phyloP scores from a whole-genome alignment of 1,284 basidiomycete genomes.

The Ceratobasidium sp. region DNA sequence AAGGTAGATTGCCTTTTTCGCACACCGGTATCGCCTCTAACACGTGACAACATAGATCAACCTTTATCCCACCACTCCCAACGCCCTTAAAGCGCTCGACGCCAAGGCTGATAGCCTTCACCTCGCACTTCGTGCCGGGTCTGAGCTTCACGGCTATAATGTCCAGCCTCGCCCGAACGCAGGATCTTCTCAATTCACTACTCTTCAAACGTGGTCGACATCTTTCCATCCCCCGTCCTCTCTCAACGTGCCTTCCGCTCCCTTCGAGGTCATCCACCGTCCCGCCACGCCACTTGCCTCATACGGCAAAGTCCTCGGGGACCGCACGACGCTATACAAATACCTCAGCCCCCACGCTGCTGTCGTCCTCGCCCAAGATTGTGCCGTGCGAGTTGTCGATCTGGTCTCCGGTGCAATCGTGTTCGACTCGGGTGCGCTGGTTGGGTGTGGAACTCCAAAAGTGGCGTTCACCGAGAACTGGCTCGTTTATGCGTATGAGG shows the following conservation, averaged over 20 bases:
- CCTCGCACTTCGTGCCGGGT: slow-evolving; percentile 68
- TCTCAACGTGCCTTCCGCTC: slow-evolving; percentile 71
- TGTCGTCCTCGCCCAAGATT: slow-evolving; percentile 70
- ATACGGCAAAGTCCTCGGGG: slow-evolving; percentile 85
- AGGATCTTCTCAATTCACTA: neutral
- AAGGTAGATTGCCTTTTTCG: slow-evolving; percentile 63
- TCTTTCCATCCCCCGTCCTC: slow-evolving; percentile 56
- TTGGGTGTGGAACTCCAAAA: slow-evolving; percentile 57
- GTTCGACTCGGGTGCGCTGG: slow-evolving; percentile 72
- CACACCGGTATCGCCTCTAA: slow-evolving; percentile 45
- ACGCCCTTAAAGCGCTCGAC: slow-evolving; percentile 61
- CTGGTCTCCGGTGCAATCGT: slow-evolving; percentile 81
- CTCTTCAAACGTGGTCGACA: slow-evolving; percentile 32
- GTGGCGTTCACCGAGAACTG: slow-evolving; percentile 90
- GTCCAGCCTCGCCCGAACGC: neutral
- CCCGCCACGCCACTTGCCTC: slow-evolving; percentile 74
- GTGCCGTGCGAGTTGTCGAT: slow-evolving; percentile 84
- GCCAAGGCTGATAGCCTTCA: slow-evolving; percentile 61
- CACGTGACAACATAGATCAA: slow-evolving; percentile 61
- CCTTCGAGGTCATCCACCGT: slow-evolving; percentile 54
- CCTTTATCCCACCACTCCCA: slow-evolving; percentile 69
- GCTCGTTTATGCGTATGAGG: slow-evolving; percentile 87
- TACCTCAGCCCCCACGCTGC: slow-evolving; percentile 90
- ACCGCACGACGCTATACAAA: slow-evolving; percentile 93
- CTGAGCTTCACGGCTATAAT: slow-evolving; percentile 45